Conservation (phyloP, 2,329 filamentous ascomycete species). For the Cadophora sp. region DNA sequence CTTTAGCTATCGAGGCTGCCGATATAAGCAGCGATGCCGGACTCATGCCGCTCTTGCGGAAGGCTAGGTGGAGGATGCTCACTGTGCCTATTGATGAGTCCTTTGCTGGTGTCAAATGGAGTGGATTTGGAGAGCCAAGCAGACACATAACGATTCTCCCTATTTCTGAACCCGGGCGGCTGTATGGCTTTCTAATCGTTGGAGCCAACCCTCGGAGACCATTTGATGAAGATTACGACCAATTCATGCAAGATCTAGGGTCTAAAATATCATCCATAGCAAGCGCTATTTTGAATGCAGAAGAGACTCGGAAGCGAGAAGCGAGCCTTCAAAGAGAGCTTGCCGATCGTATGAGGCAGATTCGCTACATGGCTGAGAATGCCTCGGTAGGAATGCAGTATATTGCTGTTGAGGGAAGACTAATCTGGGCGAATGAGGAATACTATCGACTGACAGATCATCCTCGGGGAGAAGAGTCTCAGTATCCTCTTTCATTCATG, state of each 20-base stretch:
- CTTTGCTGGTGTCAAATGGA: constrained; percentile 37
- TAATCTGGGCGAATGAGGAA: constrained; percentile 40
- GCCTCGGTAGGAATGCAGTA: constrained; percentile 41
- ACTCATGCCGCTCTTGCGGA: constrained; percentile 35
- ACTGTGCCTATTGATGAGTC: constrained; percentile 35
- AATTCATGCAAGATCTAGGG: constrained; percentile 38
- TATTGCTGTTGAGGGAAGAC: constrained; percentile 35
- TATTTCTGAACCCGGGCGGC: constrained; percentile 26
- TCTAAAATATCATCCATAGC: constrained; percentile 37
- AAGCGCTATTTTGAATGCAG: constrained; percentile 33
- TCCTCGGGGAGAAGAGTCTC: constrained; percentile 22
- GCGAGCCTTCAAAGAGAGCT: constrained; percentile 34
- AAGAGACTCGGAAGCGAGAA: constrained; percentile 34
- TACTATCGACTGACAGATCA: constrained; percentile 38
- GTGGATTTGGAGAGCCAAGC: constrained; percentile 36
- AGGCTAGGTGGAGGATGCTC: constrained; percentile 31
- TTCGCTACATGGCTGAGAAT: constrained; percentile 41
- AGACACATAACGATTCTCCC: constrained; percentile 37
- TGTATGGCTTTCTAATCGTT: constrained; percentile 38
- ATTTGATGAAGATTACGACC: constrained; percentile 36
- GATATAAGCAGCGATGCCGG: constrained; percentile 34
- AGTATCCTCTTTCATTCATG: constrained; percentile 35
- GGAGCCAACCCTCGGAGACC: constrained; percentile 39
- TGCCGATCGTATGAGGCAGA: constrained; percentile 32
- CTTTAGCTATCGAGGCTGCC: constrained; percentile 26